Conservation (phyloP, 192 early-diverging fungal genomes). For the Coemansia umbellata region DNA sequence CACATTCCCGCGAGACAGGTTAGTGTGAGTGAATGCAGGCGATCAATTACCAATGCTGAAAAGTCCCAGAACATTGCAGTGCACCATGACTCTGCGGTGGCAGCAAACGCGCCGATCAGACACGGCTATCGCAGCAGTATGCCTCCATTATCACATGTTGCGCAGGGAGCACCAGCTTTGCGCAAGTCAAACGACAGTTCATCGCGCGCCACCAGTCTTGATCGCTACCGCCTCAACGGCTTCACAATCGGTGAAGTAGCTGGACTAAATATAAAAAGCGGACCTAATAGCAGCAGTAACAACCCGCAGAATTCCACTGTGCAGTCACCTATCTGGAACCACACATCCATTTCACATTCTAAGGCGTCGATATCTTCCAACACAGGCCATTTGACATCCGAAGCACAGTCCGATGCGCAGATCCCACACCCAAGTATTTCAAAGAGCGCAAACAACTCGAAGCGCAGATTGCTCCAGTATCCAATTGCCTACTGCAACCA, state of each 20-base stretch:
- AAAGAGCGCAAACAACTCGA: background rate
- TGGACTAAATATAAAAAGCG: no score
- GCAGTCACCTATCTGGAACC: no score
- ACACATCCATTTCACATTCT: no score
- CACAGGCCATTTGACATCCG: no score
- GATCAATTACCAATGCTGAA: background rate
- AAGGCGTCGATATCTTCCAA: no score
- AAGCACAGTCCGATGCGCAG: no score
- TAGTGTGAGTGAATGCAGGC: background rate
- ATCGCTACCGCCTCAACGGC: background rate
- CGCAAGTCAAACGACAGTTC: background rate
- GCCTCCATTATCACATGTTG: slow-evolving; percentile 14
- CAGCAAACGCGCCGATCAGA: background rate
- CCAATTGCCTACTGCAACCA: slow-evolving; percentile 1
- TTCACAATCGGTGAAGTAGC: background rate
- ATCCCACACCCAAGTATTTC: no score
- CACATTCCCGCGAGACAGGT: background rate
- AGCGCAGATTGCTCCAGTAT: background rate
- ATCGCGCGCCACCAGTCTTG: slow-evolving; percentile 21
- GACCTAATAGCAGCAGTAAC: background rate
- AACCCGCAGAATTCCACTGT: no score
- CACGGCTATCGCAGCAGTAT: slow-evolving; percentile 19
- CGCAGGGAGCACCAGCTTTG: background rate
- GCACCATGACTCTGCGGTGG: no score
- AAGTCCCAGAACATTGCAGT: no score